Evolutionary conservation across 2,329 filamentous ascomycete genomes (phyloP).

Genomic region (Colletotrichum musicola): DNA sequence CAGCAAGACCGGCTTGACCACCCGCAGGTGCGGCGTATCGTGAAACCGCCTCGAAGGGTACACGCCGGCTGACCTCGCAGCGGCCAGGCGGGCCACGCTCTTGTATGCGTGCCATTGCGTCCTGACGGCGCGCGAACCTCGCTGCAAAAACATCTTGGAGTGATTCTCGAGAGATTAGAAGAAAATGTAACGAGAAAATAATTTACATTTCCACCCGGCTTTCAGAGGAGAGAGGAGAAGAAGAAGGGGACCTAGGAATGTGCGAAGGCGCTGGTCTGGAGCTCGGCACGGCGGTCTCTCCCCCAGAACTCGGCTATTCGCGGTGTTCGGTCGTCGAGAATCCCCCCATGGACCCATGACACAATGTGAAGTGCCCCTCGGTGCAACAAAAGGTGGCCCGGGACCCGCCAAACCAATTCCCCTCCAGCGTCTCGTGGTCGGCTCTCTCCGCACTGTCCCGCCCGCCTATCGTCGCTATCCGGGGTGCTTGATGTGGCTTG

Average conservation of each 20-base stretch:
- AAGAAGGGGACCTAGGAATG: constrained; percentile 23
- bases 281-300: constrained; percentile 27
- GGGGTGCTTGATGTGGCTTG: constrained; percentile 12
- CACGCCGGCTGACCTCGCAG: constrained; percentile 47
- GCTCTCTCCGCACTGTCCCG: constrained; percentile 30
- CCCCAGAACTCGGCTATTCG: constrained; percentile 40
- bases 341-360: constrained; percentile 37
- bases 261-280: constrained; percentile 25
- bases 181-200: constrained; percentile 4
- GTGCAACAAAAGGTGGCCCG: constrained; percentile 26
- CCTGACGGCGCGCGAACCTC: constrained; percentile 62
- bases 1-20: constrained; percentile 83
- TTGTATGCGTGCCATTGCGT: constrained; percentile 64
- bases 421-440: constrained; percentile 11
- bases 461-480: constrained; percentile 3
- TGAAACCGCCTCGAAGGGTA: constrained; percentile 62
- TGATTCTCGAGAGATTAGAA: constrained; percentile 14
- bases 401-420: constrained; percentile 23
- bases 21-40: constrained; percentile 61
- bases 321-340: constrained; percentile 38
- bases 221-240: background rate
- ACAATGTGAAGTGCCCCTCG: constrained; percentile 31
- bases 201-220: background rate
- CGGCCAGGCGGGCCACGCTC: constrained; percentile 52
- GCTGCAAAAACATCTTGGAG: constrained; percentile 66